Evolutionary conservation across 23 red algal species (phyloP).

Genomic region (Agarophyton chilense): DNA sequence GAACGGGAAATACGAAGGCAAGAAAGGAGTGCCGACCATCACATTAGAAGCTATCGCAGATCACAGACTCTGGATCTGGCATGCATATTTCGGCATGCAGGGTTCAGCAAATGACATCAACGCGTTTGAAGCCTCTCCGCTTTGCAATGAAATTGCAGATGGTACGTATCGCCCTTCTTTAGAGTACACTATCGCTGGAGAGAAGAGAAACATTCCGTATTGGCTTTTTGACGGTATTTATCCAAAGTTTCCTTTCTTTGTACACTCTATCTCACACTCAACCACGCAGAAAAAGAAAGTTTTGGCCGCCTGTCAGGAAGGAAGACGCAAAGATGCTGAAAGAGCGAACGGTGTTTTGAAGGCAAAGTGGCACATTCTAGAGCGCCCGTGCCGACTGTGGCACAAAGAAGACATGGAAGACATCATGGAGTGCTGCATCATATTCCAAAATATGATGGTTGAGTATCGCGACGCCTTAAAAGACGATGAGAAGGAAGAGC

Average conservation of each 20-base stretch:
- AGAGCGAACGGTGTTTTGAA: slow-evolving; percentile 15
- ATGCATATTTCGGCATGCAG: slow-evolving; percentile 11
- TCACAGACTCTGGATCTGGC: slow-evolving; percentile 27
- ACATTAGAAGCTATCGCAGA: slow-evolving; percentile 32
- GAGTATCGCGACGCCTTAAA: not conserved
- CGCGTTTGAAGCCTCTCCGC: not conserved
- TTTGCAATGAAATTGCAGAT: not conserved
- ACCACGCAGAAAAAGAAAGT: not conserved
- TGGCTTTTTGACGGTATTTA: slow-evolving; percentile 9
- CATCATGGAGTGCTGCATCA: not conserved
- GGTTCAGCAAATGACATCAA: slow-evolving; percentile 38
- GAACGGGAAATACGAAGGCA: slow-evolving; percentile 14
- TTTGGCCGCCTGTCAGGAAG: slow-evolving; percentile 3
- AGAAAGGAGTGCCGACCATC: not conserved
- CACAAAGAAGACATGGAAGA: not conserved
- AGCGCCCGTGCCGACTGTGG: not conserved
- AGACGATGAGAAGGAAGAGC: not conserved
- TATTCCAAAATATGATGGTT: slow-evolving; percentile 24
- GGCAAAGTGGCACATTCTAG: slow-evolving; percentile 25
- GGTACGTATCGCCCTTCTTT: not conserved
- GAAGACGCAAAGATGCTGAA: slow-evolving; percentile 2
- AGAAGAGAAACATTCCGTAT: not conserved
- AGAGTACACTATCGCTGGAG: not conserved
- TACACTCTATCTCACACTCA: not conserved
- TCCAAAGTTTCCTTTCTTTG: not conserved